A percentile compares a stretch with the other conserved stretches of the same genome.
Conservation (phyloP, 1,139 yeast genomes). For the Eremothecium cymbalariae region DNA sequence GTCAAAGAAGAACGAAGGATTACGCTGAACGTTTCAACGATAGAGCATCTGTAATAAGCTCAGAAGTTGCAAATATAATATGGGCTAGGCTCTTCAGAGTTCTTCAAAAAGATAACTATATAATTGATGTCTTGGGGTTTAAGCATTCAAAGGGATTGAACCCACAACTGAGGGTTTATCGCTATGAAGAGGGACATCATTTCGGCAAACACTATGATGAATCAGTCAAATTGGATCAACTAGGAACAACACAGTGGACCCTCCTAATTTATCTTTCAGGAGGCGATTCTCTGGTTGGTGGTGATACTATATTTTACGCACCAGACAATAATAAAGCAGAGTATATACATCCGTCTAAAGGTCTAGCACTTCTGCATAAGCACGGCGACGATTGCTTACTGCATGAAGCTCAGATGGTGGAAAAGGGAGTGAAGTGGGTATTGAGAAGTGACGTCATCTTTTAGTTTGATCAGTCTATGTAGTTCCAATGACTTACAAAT, state of each 20-base stretch:
- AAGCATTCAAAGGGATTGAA: constrained; percentile 43
- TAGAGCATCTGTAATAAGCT: constrained; percentile 39
- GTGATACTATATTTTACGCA: constrained; percentile 53
- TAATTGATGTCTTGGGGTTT: constrained; percentile 35
- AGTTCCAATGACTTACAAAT: not conserved
- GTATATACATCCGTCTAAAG: constrained; percentile 44
- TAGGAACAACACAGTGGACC: constrained; percentile 47
- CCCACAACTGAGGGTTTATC: constrained; percentile 49
- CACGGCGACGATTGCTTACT: constrained; percentile 60
- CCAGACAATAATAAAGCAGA: constrained; percentile 27
- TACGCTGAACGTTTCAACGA: constrained; percentile 59
- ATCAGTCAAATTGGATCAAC: constrained; percentile 35
- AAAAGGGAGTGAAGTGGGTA: constrained; percentile 54
- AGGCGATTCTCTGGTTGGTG: constrained; percentile 47
- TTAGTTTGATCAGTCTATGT: not conserved
- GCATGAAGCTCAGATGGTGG: constrained; percentile 53
- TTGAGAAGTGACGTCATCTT: constrained; percentile 53
- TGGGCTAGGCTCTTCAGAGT: constrained; percentile 40
- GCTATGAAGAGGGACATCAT: constrained; percentile 52
- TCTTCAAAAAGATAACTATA: constrained; percentile 24
- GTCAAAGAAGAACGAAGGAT: constrained; percentile 41
- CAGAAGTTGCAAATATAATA: constrained; percentile 35
- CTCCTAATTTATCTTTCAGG: constrained; percentile 53
- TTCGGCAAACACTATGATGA: constrained; percentile 62
- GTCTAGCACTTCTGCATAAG: constrained; percentile 55